Evolutionary conservation across 345 rosid genomes (phyloP), one percentile per base, ranked within the genome.

Genomic region (Rhodamnia rubescens): DNA sequence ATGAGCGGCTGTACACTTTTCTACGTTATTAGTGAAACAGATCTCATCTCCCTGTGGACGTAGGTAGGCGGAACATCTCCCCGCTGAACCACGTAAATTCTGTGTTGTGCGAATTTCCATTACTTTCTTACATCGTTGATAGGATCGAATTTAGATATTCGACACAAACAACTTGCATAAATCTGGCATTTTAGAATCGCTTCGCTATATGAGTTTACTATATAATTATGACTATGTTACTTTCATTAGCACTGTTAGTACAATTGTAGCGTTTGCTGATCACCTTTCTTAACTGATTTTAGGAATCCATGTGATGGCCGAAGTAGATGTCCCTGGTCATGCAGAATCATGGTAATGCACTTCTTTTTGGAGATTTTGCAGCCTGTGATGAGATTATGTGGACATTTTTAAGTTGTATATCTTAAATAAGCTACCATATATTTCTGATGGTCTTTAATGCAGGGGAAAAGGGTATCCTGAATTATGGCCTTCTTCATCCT

Each of bases 281-380:
- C 78, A 40, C 42, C 64, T 85, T 86, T 47, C 54, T 11, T 86
- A 82, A 22, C 83, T 86, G 83, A 58, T 88, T 88, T 89, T 92
- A 97, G 99, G 99, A 84, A 95, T 97, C 87, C 92, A 96, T 85
- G 91, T 96, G 64, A 96, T 97, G 99, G 95, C 99, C 32, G 98
- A 97, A 92, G 85, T 93, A 85, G 99, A 97, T 88, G 95, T 96
- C 74, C 99, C 99, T 82, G 99, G 99, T 87, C 99, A 97, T 90
- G 99, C 96, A 11, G 96, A 93, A 90, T 95, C 99, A 88, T 97
- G 98, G 99, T 96, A 93, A 84, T 80, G 44, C 21, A 8, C 20
- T 32, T 53, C 24, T 15, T 55, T 54, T 16, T 16, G 27, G 13
- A 55, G 47, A 44, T 56, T 16, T 36, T 81, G 51, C 53, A 59